Percentiles rank a stretch among this genome's conserved stretches.
Conservation (phyloP, 139 green algal genomes). For the Zygnema cylindricum region DNA sequence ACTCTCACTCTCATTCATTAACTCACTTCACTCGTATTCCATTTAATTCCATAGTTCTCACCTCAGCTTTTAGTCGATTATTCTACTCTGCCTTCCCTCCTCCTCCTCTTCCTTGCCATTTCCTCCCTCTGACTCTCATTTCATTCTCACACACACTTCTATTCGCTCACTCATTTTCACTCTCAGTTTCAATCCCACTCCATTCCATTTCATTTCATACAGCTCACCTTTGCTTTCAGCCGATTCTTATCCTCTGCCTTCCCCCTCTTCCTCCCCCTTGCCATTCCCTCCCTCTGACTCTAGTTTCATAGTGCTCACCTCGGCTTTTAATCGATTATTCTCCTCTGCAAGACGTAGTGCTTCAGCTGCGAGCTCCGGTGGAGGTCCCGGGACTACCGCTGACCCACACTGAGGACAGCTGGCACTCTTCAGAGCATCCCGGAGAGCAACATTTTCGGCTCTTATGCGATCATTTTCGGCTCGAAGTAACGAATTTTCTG, state of each 20-base stretch:
- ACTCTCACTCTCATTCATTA: background rate
- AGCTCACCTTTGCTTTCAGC: background rate
- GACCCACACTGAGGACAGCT: slow-evolving; percentile 19
- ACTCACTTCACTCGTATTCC: no score
- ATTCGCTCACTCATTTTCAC: no score
- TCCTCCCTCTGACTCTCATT: no score
- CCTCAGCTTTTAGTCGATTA: no score
- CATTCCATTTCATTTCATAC: background rate
- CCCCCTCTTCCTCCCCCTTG: background rate
- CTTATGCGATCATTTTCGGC: slow-evolving; percentile 40
- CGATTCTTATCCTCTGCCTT: background rate
- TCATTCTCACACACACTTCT: no score
- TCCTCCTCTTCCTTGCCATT: no score
- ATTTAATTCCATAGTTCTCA: no score
- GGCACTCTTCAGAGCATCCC: slow-evolving; percentile 4
- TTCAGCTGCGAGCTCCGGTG: background rate
- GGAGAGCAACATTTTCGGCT: slow-evolving; percentile 15
- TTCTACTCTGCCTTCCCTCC: no score
- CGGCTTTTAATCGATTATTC: slow-evolving; percentile 12
- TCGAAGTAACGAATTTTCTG: slow-evolving; percentile 35
- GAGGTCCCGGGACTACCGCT: background rate
- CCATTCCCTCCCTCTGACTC: background rate
- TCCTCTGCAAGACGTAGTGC: background rate
- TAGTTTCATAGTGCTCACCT: slow-evolving; percentile 6
- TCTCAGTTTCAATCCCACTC: no score